These are phyloP conservation scores for Ogataea populi-albae DNA, from an alignment of 805 yeast species.

Conservation along the genomic window DNA sequence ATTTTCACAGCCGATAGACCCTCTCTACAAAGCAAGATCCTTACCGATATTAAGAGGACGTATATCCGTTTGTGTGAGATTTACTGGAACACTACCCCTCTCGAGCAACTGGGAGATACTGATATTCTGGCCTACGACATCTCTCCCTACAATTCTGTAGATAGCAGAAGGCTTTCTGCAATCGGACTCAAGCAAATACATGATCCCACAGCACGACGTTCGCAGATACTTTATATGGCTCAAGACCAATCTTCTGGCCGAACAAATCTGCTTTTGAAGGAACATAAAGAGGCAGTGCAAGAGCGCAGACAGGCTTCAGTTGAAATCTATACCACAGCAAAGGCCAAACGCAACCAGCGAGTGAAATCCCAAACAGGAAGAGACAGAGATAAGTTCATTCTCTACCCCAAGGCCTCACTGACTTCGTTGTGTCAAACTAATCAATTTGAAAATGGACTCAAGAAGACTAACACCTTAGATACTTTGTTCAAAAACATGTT, in stretches of 20 bases:
- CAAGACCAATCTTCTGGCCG: constrained; percentile 27
- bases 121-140: constrained; percentile 24
- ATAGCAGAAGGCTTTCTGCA: constrained; percentile 34
- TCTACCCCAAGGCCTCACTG: constrained; percentile 36
- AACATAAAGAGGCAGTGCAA: constrained; percentile 13
- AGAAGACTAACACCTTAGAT: constrained; percentile 20
- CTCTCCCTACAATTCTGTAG: constrained; percentile 27
- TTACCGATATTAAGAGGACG: constrained; percentile 34
- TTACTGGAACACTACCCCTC: constrained; percentile 32
- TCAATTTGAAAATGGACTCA: neutral
- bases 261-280: constrained; percentile 22
- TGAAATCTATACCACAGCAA: constrained; percentile 1
- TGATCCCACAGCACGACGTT: constrained; percentile 41
- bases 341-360: neutral
- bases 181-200: constrained; percentile 36
- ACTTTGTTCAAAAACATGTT: constrained; percentile 26
- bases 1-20: constrained; percentile 14
- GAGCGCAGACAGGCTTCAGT: constrained; percentile 7
- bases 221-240: constrained; percentile 36
- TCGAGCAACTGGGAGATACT: constrained; percentile 19
- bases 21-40: constrained; percentile 26
- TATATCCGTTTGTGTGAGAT: constrained; percentile 31
- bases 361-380: neutral
- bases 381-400: constrained; percentile 22
- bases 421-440: constrained; percentile 22